Evolutionary conservation across 805 yeast species (phyloP), one percentile per base, ranked within the genome.

Genomic region (Kodamaea restingae): DNA sequence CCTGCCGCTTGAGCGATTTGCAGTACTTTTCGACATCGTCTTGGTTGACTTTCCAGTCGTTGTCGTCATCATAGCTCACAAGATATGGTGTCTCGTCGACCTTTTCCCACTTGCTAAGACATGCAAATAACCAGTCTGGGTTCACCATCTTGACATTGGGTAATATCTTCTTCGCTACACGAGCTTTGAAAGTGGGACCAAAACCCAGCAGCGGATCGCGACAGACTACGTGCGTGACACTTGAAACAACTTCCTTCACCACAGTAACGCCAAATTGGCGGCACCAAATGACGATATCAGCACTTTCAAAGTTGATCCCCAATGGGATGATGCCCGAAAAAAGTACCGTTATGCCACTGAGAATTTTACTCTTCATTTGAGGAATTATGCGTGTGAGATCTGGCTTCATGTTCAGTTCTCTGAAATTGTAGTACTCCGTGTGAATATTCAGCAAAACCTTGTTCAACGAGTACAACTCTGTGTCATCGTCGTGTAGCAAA

Each of bases 251-350:
- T 41, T 86, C 88, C 3, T 80, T 69, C 1, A 83, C 83, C 6
- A 91, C 88, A 2, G 70, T 70, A 0, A 96, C 97, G 1, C 98
- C 98, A 70, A 91, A 91, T 39, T 90, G 86, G 36, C 76, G 75
- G 9, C 91, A 85, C 97, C 98, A 91, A 15, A 82, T 78, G 1
- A 90, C 96, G 32, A 93, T 85, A 55, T 88, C 96, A 3, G 95
- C 93, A 24, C 72, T 64, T 38, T 83, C 81, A 12, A 85, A 63
- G 39, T 78, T 74, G 9, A 81, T 71, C 1, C 93, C 93, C n/a
- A 87, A 56, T 1, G 97, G 97, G 15, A 93, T 73, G n/a, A 91
- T 71, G 0, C 98, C 97, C 3, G 95, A 84, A 49, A 93, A 83
- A 14, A 91, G 71, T 40, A 93, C 76, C 2, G 78, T 76, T 33